Base-by-base conservation (phyloP, 495 filamentous ascomycete genomes). In the Podospora pseudoanserina region DNA sequence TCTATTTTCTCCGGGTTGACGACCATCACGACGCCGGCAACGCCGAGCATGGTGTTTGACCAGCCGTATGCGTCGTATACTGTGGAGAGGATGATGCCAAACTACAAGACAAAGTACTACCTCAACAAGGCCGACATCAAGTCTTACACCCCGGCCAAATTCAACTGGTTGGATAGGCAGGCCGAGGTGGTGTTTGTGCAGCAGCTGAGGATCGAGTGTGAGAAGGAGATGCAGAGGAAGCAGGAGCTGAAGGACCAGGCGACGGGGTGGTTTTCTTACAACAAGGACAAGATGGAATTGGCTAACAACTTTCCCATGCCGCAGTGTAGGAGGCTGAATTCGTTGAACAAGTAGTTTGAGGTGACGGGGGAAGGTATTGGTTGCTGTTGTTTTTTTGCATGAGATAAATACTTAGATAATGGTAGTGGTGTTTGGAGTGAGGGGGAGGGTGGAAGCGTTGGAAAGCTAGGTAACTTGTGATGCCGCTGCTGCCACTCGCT, bases 261-360 rank as follows among this genome's bases (percentile, higher is more conserved):
- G 2, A 88, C 91, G 73, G 94, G 95, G 15, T 97, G 92, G 91
- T 93, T 98, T 73, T 92, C 86, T 79, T 85, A 84, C 55, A 92
- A 97, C 75, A 80, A 83, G 44, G 88, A 89, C 64, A 92, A 92
- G 84, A 87, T 97, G 88, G 78, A 77, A 64, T 65, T 80, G 49
- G 82, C 82, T 0, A 73, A 77, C 1, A 65, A 72, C 3, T 81
- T 74, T 53, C 73, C 81, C 59, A 81, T 78, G 79, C 70, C 71
- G 5, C 71, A 74, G 4, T 85, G 82, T 68, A 69, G 71, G 59
- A 74, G 81, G 55, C 67, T 83, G 66, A 74, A 79, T 32, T 70
- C 59, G 39, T 49, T 49, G 39, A 49, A 49, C 2, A 6, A 49
- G 7, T 49, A 49, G 39, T 49, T 49, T 49, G 39, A 49, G 30